Evolutionary conservation across 345 rosid genomes (phyloP).

Genomic region (Boechera stricta): DNA sequence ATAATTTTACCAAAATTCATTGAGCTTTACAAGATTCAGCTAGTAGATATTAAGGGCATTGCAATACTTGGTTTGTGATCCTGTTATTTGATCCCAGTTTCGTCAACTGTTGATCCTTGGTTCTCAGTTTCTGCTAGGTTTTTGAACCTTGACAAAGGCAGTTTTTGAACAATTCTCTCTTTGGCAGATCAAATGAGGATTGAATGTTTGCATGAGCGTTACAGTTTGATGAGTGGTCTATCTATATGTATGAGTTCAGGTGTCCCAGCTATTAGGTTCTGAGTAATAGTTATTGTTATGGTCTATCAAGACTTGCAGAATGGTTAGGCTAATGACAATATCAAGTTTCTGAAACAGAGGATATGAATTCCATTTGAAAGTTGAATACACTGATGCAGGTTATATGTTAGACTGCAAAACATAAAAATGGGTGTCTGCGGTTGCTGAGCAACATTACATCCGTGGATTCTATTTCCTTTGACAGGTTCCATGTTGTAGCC

Average conservation of each 20-base stretch:
- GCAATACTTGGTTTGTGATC: constrained; percentile 4
- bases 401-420: not conserved
- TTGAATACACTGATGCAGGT: not conserved
- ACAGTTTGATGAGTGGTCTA: not conserved
- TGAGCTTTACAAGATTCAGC: not conserved
- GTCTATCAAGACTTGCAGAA: constrained; percentile 1
- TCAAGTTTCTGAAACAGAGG: not conserved
- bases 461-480: not conserved
- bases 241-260: not conserved
- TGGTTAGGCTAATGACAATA: not conserved
- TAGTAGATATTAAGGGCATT: not conserved
- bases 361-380: not conserved
- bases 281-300: not conserved
- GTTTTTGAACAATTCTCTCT: constrained; percentile 3
- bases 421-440: not conserved
- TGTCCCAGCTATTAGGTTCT: not conserved
- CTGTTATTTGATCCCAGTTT: not conserved
- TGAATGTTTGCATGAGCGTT: not conserved
- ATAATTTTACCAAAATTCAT: not conserved
- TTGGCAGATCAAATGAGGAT: not conserved
- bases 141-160: not conserved
- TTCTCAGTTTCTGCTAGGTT: constrained; percentile 17
- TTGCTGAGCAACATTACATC: not conserved
- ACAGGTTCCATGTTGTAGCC: constrained; percentile 76
- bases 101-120: not conserved